Evolutionary conservation across 371 early-diverging fungal genomes (phyloP).

Genomic region (Aphelidium insulamus): DNA sequence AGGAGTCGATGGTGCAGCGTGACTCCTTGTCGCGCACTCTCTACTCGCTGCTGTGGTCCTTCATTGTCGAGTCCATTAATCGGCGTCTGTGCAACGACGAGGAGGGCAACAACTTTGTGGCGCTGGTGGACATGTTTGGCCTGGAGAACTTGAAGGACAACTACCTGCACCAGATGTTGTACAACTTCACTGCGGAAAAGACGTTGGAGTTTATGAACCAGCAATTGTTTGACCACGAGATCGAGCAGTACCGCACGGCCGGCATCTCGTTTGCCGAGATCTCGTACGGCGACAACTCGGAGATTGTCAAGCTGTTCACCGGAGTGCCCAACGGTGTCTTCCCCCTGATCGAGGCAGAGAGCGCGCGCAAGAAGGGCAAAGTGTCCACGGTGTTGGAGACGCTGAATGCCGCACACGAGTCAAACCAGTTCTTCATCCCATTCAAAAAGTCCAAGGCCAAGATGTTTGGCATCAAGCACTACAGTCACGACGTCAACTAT

Average conservation of each 20-base stretch:
- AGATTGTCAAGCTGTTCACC: constrained; percentile 26
- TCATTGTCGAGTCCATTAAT: constrained; percentile 54
- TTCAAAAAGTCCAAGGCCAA: too few species aligned
- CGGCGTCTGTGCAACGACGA: constrained; percentile 34
- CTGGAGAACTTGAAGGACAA: constrained; percentile 26
- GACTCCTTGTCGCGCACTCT: constrained; percentile 46
- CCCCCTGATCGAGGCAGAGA: background rate
- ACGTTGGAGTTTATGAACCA: constrained; percentile 45
- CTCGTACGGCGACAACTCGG: constrained; percentile 28
- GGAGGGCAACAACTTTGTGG: constrained; percentile 39
- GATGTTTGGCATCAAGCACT: constrained; percentile 57
- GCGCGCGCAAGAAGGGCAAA: constrained; percentile 13
- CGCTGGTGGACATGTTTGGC: constrained; percentile 48
- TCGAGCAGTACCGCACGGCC: constrained; percentile 22
- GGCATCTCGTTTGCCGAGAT: constrained; percentile 24
- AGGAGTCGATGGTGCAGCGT: constrained; percentile 39
- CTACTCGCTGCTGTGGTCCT: constrained; percentile 46
- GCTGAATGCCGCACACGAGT: too few species aligned
- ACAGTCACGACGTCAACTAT: constrained; percentile 40
- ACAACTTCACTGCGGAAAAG: constrained; percentile 68
- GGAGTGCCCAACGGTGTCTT: background rate
- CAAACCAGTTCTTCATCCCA: too few species aligned
- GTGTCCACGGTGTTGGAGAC: constrained; percentile 4
- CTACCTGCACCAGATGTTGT: constrained; percentile 51
- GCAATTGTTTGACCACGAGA: constrained; percentile 36